Evolutionary conservation across 202 grass and related monocot species (phyloP).

Genomic region (Tripidium arundinaceum): DNA sequence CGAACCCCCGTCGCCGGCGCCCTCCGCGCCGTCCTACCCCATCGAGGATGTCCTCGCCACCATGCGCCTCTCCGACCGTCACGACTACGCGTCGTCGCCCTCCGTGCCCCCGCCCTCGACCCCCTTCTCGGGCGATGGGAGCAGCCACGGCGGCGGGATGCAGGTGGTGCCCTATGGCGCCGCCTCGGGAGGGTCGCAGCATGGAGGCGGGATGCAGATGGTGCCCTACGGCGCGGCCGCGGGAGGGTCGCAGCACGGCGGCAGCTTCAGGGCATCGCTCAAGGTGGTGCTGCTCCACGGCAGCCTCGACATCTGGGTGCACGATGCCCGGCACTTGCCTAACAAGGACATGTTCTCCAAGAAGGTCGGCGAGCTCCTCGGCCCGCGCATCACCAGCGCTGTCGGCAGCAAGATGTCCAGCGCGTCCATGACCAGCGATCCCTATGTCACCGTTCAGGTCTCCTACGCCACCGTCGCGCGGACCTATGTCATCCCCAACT

Average conservation of each 20-base stretch:
- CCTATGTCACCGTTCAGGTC: constrained; percentile 70
- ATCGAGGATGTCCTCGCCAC: constrained; percentile 44
- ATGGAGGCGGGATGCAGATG: constrained; percentile 34
- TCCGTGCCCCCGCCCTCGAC: constrained; percentile 27
- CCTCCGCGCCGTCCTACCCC: constrained; percentile 41
- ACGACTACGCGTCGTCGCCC: constrained; percentile 30
- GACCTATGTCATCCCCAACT: constrained; percentile 69
- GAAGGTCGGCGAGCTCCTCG: constrained; percentile 57
- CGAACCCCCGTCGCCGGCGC: constrained; percentile 9
- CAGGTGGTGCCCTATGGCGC: constrained; percentile 27
- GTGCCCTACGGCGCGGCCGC: constrained; percentile 20
- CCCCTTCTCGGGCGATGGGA: constrained; percentile 11
- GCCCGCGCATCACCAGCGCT: constrained; percentile 41
- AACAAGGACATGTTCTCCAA: constrained; percentile 92
- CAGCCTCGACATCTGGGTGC: constrained; percentile 73
- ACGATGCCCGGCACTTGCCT: constrained; percentile 59
- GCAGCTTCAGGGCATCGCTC: constrained; percentile 52
- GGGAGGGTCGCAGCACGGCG: constrained; percentile 39
- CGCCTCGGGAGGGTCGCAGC: constrained; percentile 26
- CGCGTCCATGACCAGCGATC: constrained; percentile 70
- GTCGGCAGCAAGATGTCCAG: constrained; percentile 46
- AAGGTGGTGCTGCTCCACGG: constrained; percentile 93
- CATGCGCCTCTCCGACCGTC: constrained; percentile 41
- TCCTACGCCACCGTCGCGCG: constrained; percentile 50
- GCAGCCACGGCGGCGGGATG: constrained; percentile 31